Conservation (phyloP, 1,139 yeast species). For the Arxiozyma bovina region DNA sequence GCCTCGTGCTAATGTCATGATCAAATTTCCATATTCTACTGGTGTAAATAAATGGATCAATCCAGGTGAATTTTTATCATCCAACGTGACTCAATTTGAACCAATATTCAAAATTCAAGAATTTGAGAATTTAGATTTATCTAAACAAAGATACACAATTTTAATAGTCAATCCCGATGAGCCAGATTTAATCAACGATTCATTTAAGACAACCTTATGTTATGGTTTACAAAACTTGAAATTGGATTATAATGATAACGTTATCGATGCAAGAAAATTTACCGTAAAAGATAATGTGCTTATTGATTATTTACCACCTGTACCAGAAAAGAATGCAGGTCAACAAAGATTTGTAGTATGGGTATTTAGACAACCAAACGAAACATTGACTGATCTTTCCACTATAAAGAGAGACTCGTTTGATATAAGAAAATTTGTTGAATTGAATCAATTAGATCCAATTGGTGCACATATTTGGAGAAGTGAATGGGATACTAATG, state of each 20-base stretch:
- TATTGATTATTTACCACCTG: conserved; percentile 65
- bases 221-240: conserved; percentile 72
- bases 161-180: conserved; percentile 86
- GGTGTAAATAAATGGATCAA: conserved; percentile 56
- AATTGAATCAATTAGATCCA: conserved; percentile 47
- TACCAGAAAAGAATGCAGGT: conserved; percentile 81
- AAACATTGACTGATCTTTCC: neutral
- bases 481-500: conserved; percentile 71
- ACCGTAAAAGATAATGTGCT: conserved; percentile 30
- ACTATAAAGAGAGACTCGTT: conserved; percentile 40
- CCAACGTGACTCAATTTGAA: conserved; percentile 61
- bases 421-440: conserved; percentile 63
- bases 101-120: conserved; percentile 73
- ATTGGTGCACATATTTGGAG: conserved; percentile 95
- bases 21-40: conserved; percentile 66
- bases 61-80: conserved; percentile 71
- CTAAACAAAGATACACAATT: conserved; percentile 54
- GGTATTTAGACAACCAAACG: conserved; percentile 69
- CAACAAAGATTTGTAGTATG: conserved; percentile 79
- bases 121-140: conserved; percentile 44
- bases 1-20: conserved; percentile 69
- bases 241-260: conserved; percentile 49
- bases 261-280: conserved; percentile 46
- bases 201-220: conserved; percentile 63
- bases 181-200: conserved; percentile 64